Percentiles rank a stretch among this genome's conserved stretches.
Evolutionary conservation across 768 basidiomycete genomes (phyloP).

Genomic region (Agaricus blazei): DNA sequence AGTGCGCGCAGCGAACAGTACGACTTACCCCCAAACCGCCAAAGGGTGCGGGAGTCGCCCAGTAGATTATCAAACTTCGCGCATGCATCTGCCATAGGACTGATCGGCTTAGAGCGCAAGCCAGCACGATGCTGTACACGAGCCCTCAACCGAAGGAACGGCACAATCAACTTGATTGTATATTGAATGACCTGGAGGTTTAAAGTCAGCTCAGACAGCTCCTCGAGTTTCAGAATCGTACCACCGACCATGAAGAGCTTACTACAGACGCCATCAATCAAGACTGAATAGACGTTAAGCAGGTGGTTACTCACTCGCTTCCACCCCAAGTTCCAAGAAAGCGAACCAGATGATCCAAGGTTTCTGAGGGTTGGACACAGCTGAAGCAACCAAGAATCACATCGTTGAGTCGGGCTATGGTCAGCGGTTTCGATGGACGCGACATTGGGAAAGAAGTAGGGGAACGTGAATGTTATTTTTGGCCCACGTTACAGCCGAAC

Average conservation of each 20-base stretch:
- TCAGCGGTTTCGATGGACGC: conserved; percentile 36
- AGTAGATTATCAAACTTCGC: conserved; percentile 51
- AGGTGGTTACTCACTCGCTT: conserved; percentile 62
- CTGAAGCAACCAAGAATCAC: conserved; percentile 59
- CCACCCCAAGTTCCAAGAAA: conserved; percentile 83
- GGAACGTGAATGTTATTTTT: not conserved
- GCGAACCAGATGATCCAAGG: conserved; percentile 66
- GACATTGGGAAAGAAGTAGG: conserved; percentile 40
- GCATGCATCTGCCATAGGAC: conserved; percentile 47
- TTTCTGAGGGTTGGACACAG: conserved; percentile 52
- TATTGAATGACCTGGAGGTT: conserved; percentile 63
- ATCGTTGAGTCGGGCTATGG: conserved; percentile 54
- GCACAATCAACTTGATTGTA: conserved; percentile 62
- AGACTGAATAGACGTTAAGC: not conserved
- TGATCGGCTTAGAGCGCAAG: conserved; percentile 45
- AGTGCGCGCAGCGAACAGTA: not conserved
- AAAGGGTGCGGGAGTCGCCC: conserved; percentile 66
- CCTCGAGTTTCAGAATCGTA: not conserved
- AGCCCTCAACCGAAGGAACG: conserved; percentile 62
- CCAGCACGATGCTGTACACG: conserved; percentile 65
- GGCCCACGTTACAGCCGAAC: conserved; percentile 19
- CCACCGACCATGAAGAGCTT: conserved; percentile 65
- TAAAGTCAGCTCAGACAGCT: not conserved
- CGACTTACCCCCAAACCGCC: conserved; percentile 75
- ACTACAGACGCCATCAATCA: conserved; percentile 30